Conservation (phyloP, 2,329 filamentous ascomycete species). For the Penicillium palitans region DNA sequence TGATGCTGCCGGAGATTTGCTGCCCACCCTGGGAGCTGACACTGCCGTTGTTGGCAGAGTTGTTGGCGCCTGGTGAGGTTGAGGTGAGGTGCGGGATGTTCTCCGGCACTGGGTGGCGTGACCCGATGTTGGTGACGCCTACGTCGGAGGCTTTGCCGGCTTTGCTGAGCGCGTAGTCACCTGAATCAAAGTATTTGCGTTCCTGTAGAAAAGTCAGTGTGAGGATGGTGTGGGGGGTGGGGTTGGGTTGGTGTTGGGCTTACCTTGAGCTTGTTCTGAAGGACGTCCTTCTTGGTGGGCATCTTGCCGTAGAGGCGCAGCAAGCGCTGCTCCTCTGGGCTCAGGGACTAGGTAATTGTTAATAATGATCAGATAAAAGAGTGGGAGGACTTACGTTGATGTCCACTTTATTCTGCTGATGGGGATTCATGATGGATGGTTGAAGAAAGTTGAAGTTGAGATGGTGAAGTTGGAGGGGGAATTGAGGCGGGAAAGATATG, state of each 20-base stretch:
- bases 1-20: constrained; percentile 46
- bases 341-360: constrained; percentile 66
- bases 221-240: not conserved
- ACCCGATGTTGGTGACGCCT: constrained; percentile 89
- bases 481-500: constrained; percentile 10
- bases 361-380: not conserved
- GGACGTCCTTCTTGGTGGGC: constrained; percentile 90
- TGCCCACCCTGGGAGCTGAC: constrained; percentile 36
- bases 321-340: constrained; percentile 91
- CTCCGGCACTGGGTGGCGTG: constrained; percentile 90
- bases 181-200: constrained; percentile 97
- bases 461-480: not conserved
- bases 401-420: constrained; percentile 98
- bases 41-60: constrained; percentile 33
- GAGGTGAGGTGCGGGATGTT: constrained; percentile 89
- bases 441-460: constrained; percentile 5
- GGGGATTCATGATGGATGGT: constrained; percentile 74
- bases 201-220: constrained; percentile 55
- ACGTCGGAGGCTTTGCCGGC: constrained; percentile 94
- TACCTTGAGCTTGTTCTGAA: constrained; percentile 95
- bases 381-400: constrained; percentile 70
- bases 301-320: constrained; percentile 98
- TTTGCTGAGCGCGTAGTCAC: constrained; percentile 94
- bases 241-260: constrained; percentile 3
- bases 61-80: constrained; percentile 51